phyloP scores from a whole-genome alignment of 2,329 filamentous ascomycete genomes.

The Claviceps monticola region DNA sequence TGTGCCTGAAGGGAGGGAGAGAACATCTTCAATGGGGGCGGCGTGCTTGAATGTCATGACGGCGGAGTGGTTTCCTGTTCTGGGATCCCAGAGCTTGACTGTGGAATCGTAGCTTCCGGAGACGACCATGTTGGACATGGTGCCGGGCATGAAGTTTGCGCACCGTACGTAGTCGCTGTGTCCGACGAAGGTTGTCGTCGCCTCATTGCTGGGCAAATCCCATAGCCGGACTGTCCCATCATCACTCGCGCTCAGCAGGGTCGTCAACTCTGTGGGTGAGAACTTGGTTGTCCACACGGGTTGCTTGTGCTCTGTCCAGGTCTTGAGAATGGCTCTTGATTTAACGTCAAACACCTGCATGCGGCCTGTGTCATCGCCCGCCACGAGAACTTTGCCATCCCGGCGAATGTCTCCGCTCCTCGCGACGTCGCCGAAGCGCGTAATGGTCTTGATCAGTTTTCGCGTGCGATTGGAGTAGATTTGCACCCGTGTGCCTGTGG shows the following conservation, averaged over 20 bases:
- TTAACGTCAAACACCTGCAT: constrained; percentile 91
- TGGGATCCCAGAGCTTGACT: constrained; percentile 84
- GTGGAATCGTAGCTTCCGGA: constrained; percentile 93
- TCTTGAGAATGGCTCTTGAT: constrained; percentile 83
- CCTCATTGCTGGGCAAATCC: constrained; percentile 74
- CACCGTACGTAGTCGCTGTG: constrained; percentile 87
- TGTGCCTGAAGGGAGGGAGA: constrained; percentile 76
- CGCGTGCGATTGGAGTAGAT: constrained; percentile 86
- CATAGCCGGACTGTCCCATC: constrained; percentile 87
- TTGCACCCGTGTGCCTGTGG: constrained; percentile 85
- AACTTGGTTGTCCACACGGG: constrained; percentile 87
- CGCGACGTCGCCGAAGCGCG: constrained; percentile 82
- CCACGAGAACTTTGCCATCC: constrained; percentile 79
- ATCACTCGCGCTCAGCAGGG: constrained; percentile 78
- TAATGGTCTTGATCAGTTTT: constrained; percentile 87
- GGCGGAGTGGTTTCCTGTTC: constrained; percentile 47
- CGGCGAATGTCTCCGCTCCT: constrained; percentile 77
- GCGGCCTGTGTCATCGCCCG: constrained; percentile 79
- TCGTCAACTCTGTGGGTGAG: constrained; percentile 77
- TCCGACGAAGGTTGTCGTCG: constrained; percentile 65
- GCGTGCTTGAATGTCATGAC: constrained; percentile 93
- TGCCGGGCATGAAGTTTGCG: constrained; percentile 70
- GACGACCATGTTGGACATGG: constrained; percentile 60
- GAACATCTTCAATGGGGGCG: constrained; percentile 77
- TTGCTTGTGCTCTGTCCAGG: constrained; percentile 89